Base-by-base conservation (phyloP, 805 yeast species). In the Candida coquimbonensis region DNA sequence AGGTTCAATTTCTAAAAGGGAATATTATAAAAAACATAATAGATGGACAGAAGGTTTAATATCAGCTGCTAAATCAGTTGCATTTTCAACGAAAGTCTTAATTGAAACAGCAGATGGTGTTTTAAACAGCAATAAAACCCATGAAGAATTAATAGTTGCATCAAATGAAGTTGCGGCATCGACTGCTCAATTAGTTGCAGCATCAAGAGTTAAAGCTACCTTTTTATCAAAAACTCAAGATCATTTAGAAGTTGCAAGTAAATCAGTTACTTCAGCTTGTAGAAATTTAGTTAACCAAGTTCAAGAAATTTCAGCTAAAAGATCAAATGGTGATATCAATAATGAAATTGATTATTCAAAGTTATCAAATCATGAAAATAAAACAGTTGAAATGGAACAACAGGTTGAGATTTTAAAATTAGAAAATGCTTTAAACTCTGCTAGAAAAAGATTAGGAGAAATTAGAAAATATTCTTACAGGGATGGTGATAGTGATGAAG, bases 11-110 rank as follows among this genome's bases (percentile, higher is more conserved):
- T 71, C 87, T 2, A 72, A 79, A 47, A 78, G 88, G 13, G 85
- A 84, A 39, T 88, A 83, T 62, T 89, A 89, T 66, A 85, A 83
- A 62, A 87, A 87, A 65, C 85, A 88, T 62, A 88, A 81, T 63
- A 75, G 91, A 56, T 88, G 96, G 96, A 87, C 96, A 0, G 95
- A 89, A 65, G 96, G 96, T 21, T 78, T 88, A 47, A 81, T 88
- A 29, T 84, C 95, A 49, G 96, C 96, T 16, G 87, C 96, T 1
- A 82, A 83, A 55, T 81, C 91, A 1, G 93, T 88, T 36, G 96
- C 95, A 2, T 77, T 78, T 3, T 78, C 96, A 1, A 89, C 96
- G 3, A 83, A 81, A 56, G 69, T 83, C n/a, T 72, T 88, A 51
- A 88, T 88, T 49, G 77, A 77, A 49, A 83, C 87, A n/a, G 95